These are phyloP conservation scores for Penicillium cosmopolitanum DNA, from an alignment of 495 filamentous ascomycete genomes.

Conservation along the genomic window DNA sequence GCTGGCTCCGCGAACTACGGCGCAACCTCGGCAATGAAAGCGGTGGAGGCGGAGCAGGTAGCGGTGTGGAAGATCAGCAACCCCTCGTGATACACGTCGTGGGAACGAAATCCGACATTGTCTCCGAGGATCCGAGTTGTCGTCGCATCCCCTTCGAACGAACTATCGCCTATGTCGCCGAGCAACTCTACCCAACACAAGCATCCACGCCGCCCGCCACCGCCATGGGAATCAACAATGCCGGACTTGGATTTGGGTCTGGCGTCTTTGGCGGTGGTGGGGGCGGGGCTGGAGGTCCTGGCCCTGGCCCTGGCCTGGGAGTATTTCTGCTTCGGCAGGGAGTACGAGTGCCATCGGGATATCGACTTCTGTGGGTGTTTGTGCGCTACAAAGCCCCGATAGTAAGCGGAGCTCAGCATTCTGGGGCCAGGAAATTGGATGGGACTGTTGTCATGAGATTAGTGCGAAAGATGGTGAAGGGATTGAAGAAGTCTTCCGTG, in stretches of 20 bases:
- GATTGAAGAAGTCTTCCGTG: constrained; percentile 95
- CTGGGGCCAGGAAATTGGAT: constrained; percentile 90
- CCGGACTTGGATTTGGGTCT: constrained; percentile 18
- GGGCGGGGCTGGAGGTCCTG: constrained; percentile 10
- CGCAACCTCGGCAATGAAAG: constrained; percentile 57
- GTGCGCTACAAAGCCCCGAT: constrained; percentile 63
- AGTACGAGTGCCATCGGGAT: constrained; percentile 17
- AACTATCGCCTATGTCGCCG: constrained; percentile 92
- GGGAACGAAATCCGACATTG: constrained; percentile 92
- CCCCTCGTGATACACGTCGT: constrained; percentile 95
- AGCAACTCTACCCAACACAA: constrained; percentile 74
- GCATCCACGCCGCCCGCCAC: constrained; percentile 68
- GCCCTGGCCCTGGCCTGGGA: not conserved
- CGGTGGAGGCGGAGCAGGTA: not conserved
- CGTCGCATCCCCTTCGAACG: constrained; percentile 89
- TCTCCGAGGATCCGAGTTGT: constrained; percentile 72
- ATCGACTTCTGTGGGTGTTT: constrained; percentile 30
- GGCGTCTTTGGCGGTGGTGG: constrained; percentile 21
- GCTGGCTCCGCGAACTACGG: constrained; percentile 82
- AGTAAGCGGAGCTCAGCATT: constrained; percentile 82
- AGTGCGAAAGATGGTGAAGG: constrained; percentile 93
- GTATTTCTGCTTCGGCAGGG: not conserved
- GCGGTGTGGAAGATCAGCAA: constrained; percentile 25
- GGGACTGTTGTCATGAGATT: constrained; percentile 97
- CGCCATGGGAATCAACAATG: constrained; percentile 34